Evolutionary conservation across 148 eudicot species (phyloP).

Genomic region (Nepenthes mirabilis): DNA sequence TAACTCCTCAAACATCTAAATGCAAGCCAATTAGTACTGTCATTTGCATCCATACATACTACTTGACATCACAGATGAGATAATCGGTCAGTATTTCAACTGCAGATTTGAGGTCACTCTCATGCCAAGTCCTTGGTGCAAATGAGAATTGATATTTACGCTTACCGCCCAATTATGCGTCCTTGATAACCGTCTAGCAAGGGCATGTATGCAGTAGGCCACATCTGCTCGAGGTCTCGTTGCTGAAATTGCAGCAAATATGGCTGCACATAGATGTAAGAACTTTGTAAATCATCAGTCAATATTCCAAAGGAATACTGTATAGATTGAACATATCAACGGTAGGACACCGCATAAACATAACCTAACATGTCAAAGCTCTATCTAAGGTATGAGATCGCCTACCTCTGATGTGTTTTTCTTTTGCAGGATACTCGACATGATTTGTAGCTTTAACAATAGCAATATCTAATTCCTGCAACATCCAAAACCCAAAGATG

Average conservation of each 20-base stretch:
- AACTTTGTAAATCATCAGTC: neutral
- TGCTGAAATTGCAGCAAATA: conserved; percentile 81
- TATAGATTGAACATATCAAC: neutral
- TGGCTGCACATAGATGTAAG: conserved; percentile 39
- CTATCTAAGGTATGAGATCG: neutral
- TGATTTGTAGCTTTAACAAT: conserved; percentile 92
- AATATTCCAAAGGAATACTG: neutral
- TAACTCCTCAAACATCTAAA: too few relatives aligned
- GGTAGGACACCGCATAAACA: neutral
- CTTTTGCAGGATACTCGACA: conserved; percentile 88
- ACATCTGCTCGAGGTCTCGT: conserved; percentile 93
- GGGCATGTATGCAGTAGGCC: conserved; percentile 92
- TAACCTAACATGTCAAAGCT: neutral
- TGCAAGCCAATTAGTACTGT: too few relatives aligned
- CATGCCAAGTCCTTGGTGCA: too few relatives aligned
- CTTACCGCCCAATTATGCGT: conserved; percentile 98
- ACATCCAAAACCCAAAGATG: neutral
- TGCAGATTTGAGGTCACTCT: too few relatives aligned
- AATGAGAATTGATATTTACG: neutral
- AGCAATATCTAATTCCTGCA: conserved; percentile 79
- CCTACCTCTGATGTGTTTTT: conserved; percentile 70
- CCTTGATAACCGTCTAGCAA: conserved; percentile 73
- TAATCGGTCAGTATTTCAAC: too few relatives aligned
- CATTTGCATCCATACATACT: too few relatives aligned
- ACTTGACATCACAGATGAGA: too few relatives aligned